These are phyloP conservation scores for Citrus sinensis DNA, from an alignment of 345 rosid species.

Conservation along the genomic window DVS_A1.0 CM039168.1:26957001-26957500, in stretches of 20 bases:
- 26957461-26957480: not conserved
- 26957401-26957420: not conserved
- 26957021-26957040: conserved; percentile 78
- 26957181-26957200: not conserved
- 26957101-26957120: conserved; percentile 91
- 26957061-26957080: conserved; percentile 92
- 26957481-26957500: not conserved
- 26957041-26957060: conserved; percentile 96
- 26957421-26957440: not conserved
- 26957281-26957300: no score
- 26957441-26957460: not conserved
- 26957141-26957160: conserved; percentile 78
- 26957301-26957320: not conserved
- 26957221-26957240: not conserved
- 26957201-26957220: not conserved
- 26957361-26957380: not conserved
- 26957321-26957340: not conserved
- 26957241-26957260: not conserved
- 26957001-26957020: conserved; percentile 96
- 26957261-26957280: no score
- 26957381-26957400: not conserved
- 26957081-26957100: conserved; percentile 91
- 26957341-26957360: not conserved
- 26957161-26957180: conserved; percentile 41
- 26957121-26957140: conserved; percentile 86